phyloP scores from a whole-genome alignment of 257 asterid genomes.

The Solanum ossicruentum region DNA sequence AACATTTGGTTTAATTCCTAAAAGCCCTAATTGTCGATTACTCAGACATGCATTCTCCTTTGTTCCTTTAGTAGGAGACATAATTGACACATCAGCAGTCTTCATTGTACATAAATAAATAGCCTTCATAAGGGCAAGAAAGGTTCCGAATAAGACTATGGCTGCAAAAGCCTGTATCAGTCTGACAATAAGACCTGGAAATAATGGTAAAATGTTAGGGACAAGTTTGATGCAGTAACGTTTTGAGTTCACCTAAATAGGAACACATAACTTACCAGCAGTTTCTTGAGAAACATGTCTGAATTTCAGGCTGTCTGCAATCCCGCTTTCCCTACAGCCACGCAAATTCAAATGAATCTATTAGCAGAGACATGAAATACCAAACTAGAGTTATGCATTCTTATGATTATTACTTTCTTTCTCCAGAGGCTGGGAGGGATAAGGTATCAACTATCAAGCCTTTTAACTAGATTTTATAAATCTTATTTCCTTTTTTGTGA shows the following conservation, averaged over 20 bases:
- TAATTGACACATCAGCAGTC: conserved; percentile 26
- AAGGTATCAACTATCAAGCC: neutral
- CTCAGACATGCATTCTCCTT: conserved; percentile 51
- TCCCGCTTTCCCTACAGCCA: conserved; percentile 34
- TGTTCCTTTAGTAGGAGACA: conserved; percentile 50
- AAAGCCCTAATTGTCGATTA: conserved; percentile 59
- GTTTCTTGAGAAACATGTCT: conserved; percentile 33
- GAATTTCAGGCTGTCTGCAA: conserved; percentile 19
- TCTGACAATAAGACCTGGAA: conserved; percentile 45
- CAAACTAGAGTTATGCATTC: neutral
- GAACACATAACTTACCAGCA: conserved; percentile 42
- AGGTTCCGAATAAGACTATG: conserved; percentile 36
- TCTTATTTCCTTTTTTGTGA: neutral
- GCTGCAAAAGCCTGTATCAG: conserved; percentile 29
- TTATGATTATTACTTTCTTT: neutral
- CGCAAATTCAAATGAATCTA: conserved; percentile 5
- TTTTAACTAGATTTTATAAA: neutral
- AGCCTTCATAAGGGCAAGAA: conserved; percentile 54
- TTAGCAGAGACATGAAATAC: neutral
- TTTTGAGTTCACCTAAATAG: neutral
- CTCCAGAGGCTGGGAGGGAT: neutral
- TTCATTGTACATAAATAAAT: conserved; percentile 44
- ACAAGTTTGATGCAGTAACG: neutral
- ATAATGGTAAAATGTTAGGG: neutral
- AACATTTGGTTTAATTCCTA: conserved; percentile 57